These are phyloP conservation scores for Collybiopsis confluens DNA, from an alignment of 768 basidiomycete species.

Conservation along the genomic window DNA sequence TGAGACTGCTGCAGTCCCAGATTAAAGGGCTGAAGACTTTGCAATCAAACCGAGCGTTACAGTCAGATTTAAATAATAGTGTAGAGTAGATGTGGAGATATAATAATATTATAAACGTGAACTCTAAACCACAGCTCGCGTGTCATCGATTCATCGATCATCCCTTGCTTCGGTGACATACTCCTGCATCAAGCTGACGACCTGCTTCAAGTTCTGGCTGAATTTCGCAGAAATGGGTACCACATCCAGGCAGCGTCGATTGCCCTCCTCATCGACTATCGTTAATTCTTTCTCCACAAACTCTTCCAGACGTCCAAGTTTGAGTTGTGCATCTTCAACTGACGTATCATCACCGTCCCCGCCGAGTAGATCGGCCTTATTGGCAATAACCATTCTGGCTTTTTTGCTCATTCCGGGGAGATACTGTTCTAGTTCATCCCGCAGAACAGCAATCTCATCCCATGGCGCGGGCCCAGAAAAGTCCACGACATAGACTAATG, in stretches of 20 bases:
- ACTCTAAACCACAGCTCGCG: too few species aligned
- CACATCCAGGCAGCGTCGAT: conserved; percentile 50
- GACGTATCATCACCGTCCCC: conserved; percentile 41
- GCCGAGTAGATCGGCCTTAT: conserved; percentile 89
- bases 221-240: conserved; percentile 85
- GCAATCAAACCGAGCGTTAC: too few species aligned
- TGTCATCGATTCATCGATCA: too few species aligned
- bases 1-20: too few species aligned
- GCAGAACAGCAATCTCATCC: conserved; percentile 68
- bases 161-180: conserved; percentile 41
- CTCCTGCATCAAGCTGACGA: conserved; percentile 62
- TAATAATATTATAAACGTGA: too few species aligned
- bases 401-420: conserved; percentile 73
- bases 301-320: conserved; percentile 51
- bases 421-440: conserved; percentile 81
- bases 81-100: too few species aligned
- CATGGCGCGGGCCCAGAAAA: conserved; percentile 70
- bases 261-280: conserved; percentile 16
- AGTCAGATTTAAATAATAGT: too few species aligned
- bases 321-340: conserved; percentile 50
- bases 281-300: conserved; percentile 49
- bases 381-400: conserved; percentile 81
- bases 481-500: conserved; percentile 91
- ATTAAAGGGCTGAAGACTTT: too few species aligned
- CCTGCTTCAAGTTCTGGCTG: conserved; percentile 70